Evolutionary conservation across 2,329 filamentous ascomycete species (phyloP).

Genomic region (Aaosphaeria arxii): DNA sequence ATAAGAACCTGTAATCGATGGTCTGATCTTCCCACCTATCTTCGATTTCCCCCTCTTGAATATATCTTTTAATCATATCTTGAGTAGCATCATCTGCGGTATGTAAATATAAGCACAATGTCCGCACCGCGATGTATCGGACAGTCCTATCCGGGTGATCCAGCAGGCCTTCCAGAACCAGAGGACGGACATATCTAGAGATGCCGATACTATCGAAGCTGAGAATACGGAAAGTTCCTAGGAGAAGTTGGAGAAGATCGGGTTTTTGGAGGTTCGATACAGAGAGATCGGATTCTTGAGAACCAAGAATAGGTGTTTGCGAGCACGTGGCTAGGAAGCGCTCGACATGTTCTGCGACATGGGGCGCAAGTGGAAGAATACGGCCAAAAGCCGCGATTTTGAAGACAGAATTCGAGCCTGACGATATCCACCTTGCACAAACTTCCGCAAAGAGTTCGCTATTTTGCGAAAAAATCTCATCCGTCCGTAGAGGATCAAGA

Average conservation of each 20-base stretch:
- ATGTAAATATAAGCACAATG: constrained; percentile 75
- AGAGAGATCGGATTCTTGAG: neutral
- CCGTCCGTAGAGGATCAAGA: constrained; percentile 67
- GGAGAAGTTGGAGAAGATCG: constrained; percentile 38
- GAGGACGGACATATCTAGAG: constrained; percentile 60
- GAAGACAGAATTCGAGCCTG: constrained; percentile 31
- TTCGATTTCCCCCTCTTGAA: constrained; percentile 61
- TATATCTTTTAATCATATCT: constrained; percentile 63
- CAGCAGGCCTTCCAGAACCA: constrained; percentile 68
- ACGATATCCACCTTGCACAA: constrained; percentile 72
- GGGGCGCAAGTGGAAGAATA: constrained; percentile 76
- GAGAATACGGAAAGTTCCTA: constrained; percentile 75
- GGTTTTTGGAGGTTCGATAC: neutral
- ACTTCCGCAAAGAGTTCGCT: constrained; percentile 76
- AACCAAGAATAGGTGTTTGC: constrained; percentile 19
- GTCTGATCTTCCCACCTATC: constrained; percentile 70
- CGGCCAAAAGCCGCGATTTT: constrained; percentile 71
- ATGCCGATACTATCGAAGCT: constrained; percentile 72
- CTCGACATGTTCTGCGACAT: constrained; percentile 72
- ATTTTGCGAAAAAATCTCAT: constrained; percentile 71
- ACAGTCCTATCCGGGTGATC: constrained; percentile 56
- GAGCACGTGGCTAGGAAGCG: constrained; percentile 38
- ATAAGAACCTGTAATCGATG: constrained; percentile 76
- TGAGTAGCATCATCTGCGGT: constrained; percentile 78
- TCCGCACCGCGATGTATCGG: constrained; percentile 76